Evolutionary conservation across 106 monocot species (phyloP).

Genomic region (Chionographis japonica): DNA sequence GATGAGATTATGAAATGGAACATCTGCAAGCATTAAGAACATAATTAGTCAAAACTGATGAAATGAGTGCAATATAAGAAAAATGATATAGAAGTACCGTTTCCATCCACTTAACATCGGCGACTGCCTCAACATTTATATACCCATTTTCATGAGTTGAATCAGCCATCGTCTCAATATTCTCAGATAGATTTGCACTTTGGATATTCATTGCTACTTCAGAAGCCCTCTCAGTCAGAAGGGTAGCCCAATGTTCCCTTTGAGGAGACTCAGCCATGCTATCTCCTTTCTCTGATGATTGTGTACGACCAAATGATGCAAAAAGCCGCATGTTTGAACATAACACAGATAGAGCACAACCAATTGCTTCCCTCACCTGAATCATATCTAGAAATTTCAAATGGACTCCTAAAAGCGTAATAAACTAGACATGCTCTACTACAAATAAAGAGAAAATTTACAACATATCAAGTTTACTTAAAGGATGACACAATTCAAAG

Average conservation of each 20-base stretch:
- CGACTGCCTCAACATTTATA: constrained; percentile 28
- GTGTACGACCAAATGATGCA: constrained; percentile 12
- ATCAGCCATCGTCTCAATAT: constrained; percentile 23
- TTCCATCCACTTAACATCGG: constrained; percentile 81
- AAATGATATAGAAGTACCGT: constrained; percentile 39
- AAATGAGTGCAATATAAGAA: background rate
- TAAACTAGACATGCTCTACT: background rate
- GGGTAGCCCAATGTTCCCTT: constrained; percentile 47
- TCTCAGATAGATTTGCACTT: constrained; percentile 51
- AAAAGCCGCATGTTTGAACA: constrained; percentile 76
- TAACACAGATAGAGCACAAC: constrained; percentile 58
- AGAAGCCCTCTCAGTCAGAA: constrained; percentile 45
- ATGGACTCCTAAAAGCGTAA: no score
- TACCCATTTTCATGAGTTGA: constrained; percentile 35
- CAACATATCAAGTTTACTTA: background rate
- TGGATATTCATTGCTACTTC: constrained; percentile 69
- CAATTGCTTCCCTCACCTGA: constrained; percentile 93
- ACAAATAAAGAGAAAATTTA: background rate
- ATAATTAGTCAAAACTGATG: background rate
- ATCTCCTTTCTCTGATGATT: constrained; percentile 9
- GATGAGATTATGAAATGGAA: constrained; percentile 88
- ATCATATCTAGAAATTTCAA: constrained; percentile 4
- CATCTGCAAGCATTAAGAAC: constrained; percentile 47
- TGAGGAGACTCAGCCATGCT: constrained; percentile 24
- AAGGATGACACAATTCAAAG: no score